Percentiles rank a stretch among this genome's conserved stretches.
Evolutionary conservation across 371 early-diverging fungal genomes (phyloP).

Genomic region (Basidiobolus meristosporus): DNA sequence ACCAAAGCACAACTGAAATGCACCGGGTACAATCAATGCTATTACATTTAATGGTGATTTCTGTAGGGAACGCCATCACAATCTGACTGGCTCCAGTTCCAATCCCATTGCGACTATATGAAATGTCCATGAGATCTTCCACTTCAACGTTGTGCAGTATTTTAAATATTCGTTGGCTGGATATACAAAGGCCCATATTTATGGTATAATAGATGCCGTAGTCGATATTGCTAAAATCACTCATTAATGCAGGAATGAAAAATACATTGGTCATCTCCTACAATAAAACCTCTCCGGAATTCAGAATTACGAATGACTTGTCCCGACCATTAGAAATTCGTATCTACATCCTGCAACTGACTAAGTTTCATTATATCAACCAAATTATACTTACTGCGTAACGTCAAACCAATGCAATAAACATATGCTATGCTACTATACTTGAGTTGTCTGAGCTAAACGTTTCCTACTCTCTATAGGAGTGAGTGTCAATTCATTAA

Average conservation of each 20-base stretch:
- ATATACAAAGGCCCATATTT: conserved; percentile 63
- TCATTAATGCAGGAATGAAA: conserved; percentile 49
- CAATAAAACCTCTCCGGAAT: too few relatives aligned
- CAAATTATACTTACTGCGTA: too few relatives aligned
- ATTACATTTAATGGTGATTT: conserved; percentile 32
- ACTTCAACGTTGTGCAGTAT: conserved; percentile 16
- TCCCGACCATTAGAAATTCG: too few relatives aligned
- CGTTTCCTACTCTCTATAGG: too few relatives aligned
- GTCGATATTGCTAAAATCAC: conserved; percentile 41
- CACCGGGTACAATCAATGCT: conserved; percentile 31
- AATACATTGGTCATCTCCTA: too few relatives aligned
- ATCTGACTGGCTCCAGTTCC: conserved; percentile 72
- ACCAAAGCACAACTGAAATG: conserved; percentile 68
- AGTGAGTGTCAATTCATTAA: too few relatives aligned
- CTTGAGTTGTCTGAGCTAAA: too few relatives aligned
- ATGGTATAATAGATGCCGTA: conserved; percentile 53
- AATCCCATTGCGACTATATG: conserved; percentile 30
- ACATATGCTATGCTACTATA: too few relatives aligned
- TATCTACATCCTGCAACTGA: too few relatives aligned
- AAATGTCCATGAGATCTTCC: conserved; percentile 26
- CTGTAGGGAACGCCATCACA: conserved; percentile 20
- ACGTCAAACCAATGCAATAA: too few relatives aligned
- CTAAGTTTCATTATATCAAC: too few relatives aligned
- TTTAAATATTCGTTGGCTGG: conserved; percentile 30
- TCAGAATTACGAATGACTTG: too few relatives aligned